These are phyloP conservation scores for Malassezia sp. DNA, from an alignment of 1,284 basidiomycete species.

Conservation along the genomic window DNA sequence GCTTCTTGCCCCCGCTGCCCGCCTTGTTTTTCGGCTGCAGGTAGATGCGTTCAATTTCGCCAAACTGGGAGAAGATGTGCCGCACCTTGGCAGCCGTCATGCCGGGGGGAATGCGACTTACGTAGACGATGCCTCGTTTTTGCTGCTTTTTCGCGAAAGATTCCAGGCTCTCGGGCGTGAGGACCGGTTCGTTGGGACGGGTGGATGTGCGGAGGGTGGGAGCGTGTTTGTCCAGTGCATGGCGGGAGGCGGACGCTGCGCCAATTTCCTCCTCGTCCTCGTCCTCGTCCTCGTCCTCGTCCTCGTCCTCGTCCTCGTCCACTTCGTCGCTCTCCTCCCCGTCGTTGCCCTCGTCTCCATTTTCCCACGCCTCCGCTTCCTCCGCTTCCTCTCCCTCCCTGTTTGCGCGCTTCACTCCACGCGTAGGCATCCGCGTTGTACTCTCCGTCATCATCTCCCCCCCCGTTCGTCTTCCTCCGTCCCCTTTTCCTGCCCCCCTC, in stretches of 20 bases:
- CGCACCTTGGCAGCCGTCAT: slow-evolving; percentile 95
- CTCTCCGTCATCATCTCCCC: too few species aligned
- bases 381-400: background rate
- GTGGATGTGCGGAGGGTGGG: too few species aligned
- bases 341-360: too few species aligned
- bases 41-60: slow-evolving; percentile 40
- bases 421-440: too few species aligned
- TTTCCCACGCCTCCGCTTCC: too few species aligned
- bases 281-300: background rate
- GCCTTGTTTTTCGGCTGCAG: slow-evolving; percentile 30
- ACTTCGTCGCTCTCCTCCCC: background rate
- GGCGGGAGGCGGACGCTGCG: too few species aligned
- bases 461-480: too few species aligned
- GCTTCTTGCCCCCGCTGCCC: slow-evolving; percentile 15
- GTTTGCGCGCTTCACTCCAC: too few species aligned
- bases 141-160: slow-evolving; percentile 35
- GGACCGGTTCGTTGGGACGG: too few species aligned
- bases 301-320: background rate
- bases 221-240: too few species aligned
- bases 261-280: background rate
- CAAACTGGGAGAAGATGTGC: slow-evolving; percentile 52
- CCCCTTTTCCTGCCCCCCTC: too few species aligned
- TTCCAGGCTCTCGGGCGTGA: slow-evolving; percentile 26
- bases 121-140: slow-evolving; percentile 68
- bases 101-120: slow-evolving; percentile 92